These are phyloP conservation scores for Mycosarcoma maydis DNA, from an alignment of 1,284 basidiomycete genomes.

Conservation along the genomic window DNA sequence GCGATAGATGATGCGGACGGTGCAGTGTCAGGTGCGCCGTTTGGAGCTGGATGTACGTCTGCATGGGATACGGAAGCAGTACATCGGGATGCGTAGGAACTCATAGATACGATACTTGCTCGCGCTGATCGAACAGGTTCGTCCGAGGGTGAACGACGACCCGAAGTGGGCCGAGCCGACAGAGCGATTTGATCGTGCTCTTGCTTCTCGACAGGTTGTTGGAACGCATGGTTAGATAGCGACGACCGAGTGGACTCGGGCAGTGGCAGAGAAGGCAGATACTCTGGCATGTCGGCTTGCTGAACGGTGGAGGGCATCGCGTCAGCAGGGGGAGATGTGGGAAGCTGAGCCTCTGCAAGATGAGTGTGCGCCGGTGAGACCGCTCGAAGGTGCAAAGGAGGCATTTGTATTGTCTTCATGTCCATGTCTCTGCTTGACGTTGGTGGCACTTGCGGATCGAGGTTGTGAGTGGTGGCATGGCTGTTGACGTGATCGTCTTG, in stretches of 20 bases:
- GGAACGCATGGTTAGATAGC: not conserved
- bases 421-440: no score
- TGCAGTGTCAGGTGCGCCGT: not conserved
- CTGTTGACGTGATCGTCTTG: not conserved
- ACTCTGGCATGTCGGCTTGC: no score
- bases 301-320: no score
- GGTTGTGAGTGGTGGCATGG: not conserved
- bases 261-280: no score
- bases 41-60: not conserved
- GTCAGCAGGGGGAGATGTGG: no score
- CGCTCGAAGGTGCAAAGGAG: no score
- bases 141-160: slow-evolving; percentile 10
- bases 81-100: slow-evolving; percentile 12
- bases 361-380: no score
- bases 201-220: not conserved
- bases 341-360: no score
- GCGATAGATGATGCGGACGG: no score
- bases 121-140: slow-evolving; percentile 21
- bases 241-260: no score
- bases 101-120: slow-evolving; percentile 28
- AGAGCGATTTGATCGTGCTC: not conserved
- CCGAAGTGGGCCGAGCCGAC: not conserved
- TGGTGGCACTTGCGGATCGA: no score
- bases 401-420: no score
- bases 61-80: slow-evolving; percentile 4